A percentile compares a stretch with the other conserved stretches of the same genome.
Evolutionary conservation across 2,329 filamentous ascomycete genomes (phyloP).

Genomic region (Monosporascus sp.): DNA sequence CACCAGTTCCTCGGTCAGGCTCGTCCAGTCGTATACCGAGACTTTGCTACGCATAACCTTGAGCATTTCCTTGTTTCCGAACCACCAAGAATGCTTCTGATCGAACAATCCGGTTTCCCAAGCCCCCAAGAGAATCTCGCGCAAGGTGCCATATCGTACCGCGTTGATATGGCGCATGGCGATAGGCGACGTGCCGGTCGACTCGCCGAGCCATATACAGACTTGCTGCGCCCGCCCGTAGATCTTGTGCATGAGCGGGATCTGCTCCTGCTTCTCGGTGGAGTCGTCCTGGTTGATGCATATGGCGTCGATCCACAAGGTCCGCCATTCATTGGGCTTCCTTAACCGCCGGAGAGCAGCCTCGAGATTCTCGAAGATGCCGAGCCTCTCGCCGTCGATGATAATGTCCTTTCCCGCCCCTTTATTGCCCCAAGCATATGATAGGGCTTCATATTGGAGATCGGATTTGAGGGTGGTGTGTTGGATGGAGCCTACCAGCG

Average conservation of each 20-base stretch:
- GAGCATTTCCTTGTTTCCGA: not conserved
- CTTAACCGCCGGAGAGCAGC: slow-evolving; percentile 6
- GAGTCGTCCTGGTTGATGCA: slow-evolving; percentile 11
- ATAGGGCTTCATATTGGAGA: slow-evolving; percentile 7
- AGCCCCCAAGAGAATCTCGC: not conserved
- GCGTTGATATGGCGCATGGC: slow-evolving; percentile 1
- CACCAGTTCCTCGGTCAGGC: not conserved
- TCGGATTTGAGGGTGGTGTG: not conserved
- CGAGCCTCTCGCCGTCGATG: slow-evolving; percentile 1
- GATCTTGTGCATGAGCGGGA: slow-evolving; percentile 6
- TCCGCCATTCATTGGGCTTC: slow-evolving; percentile 1
- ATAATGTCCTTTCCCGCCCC: slow-evolving; percentile 2
- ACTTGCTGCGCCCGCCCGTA: slow-evolving; percentile 4
- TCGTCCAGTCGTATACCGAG: too few relatives aligned
- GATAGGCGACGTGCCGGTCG: not conserved
- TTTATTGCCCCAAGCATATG: slow-evolving; percentile 11
- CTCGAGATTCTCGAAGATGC: slow-evolving; percentile 3
- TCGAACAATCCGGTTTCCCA: not conserved
- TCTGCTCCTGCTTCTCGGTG: slow-evolving; percentile 3
- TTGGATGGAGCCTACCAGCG: not conserved
- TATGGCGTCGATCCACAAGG: slow-evolving; percentile 9
- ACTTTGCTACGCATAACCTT: not conserved
- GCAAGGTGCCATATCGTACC: not conserved
- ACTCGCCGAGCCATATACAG: slow-evolving; percentile 5
- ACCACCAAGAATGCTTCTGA: not conserved